Percentiles rank a stretch among this genome's conserved stretches.
phyloP scores from a whole-genome alignment of 331 rosid species.

The Quercus phellos region DNA sequence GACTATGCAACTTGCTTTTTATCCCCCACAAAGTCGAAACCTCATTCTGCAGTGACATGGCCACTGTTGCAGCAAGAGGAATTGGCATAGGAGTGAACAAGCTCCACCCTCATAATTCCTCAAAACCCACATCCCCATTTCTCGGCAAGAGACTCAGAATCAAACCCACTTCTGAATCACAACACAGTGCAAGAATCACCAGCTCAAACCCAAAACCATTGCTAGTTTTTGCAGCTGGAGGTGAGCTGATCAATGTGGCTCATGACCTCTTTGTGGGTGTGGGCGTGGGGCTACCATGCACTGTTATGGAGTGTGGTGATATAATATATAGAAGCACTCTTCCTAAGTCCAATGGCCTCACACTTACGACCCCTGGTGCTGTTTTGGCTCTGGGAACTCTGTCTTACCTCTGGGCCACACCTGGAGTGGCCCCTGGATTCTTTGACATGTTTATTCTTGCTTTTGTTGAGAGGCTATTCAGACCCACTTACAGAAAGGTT shows the following conservation, averaged over 20 bases:
- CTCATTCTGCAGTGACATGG: conserved; percentile 44
- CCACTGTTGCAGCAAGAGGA: conserved; percentile 55
- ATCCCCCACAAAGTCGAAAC: conserved; percentile 13
- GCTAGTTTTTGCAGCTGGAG: conserved; percentile 36
- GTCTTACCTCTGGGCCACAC: conserved; percentile 94
- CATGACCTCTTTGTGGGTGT: conserved; percentile 71
- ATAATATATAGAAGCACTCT: conserved; percentile 89
- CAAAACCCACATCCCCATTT: conserved; percentile 51
- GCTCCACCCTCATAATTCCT: conserved; percentile 40
- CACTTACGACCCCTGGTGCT: conserved; percentile 70
- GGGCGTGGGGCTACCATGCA: conserved; percentile 88
- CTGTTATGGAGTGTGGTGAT: conserved; percentile 95
- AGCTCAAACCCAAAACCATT: conserved; percentile 33
- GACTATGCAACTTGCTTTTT: not conserved
- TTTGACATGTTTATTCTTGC: conserved; percentile 98
- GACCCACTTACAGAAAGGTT: conserved; percentile 80
- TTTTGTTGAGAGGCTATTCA: conserved; percentile 69
- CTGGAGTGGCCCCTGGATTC: conserved; percentile 96
- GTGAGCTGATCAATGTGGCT: conserved; percentile 49
- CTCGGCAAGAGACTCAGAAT: conserved; percentile 48
- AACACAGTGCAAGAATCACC: conserved; percentile 7
- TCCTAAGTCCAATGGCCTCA: conserved; percentile 66
- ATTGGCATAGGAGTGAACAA: conserved; percentile 44
- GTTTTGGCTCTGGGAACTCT: conserved; percentile 67
- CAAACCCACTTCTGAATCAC: conserved; percentile 23